These are phyloP conservation scores for Plasmodium fragile DNA, from an alignment of 169 alveolate species.

Conservation along the genomic window DNA sequence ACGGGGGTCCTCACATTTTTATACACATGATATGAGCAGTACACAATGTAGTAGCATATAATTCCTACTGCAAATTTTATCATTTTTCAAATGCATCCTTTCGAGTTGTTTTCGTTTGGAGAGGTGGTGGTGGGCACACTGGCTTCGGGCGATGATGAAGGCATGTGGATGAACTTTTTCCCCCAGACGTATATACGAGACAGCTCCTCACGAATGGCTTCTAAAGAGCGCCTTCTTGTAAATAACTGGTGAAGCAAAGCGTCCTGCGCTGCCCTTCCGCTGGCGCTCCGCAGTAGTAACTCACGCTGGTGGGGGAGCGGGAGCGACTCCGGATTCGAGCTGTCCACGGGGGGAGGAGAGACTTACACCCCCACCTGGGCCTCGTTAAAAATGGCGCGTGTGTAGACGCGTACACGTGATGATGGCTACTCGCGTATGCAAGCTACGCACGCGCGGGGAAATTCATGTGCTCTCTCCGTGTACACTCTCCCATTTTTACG, in stretches of 20 bases:
- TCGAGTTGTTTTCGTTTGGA: not conserved
- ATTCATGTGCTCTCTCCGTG: not conserved
- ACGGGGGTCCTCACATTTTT: conserved; percentile 45
- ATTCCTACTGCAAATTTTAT: conserved; percentile 51
- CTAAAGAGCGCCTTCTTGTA: not conserved
- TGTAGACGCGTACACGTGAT: not conserved
- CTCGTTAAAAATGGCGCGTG: not conserved
- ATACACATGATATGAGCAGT: conserved; percentile 26
- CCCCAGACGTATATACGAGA: too few relatives aligned
- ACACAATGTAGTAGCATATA: conserved; percentile 45
- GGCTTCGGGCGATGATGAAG: not conserved
- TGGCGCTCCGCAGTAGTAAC: not conserved
- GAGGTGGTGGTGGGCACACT: not conserved
- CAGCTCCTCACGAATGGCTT: not conserved
- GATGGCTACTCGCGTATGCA: not conserved
- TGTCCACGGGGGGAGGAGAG: not conserved
- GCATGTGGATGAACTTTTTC: not conserved
- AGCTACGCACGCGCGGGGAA: not conserved
- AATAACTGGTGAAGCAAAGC: not conserved
- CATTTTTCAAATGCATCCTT: conserved; percentile 26
- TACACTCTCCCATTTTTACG: not conserved
- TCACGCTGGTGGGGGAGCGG: not conserved
- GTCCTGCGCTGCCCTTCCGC: not conserved
- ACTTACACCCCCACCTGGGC: not conserved
- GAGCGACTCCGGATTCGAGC: not conserved